Percentiles rank a stretch among this genome's conserved stretches.
Evolutionary conservation across 305 asterid species (phyloP).

Genomic region (Plantago rigida): DNA sequence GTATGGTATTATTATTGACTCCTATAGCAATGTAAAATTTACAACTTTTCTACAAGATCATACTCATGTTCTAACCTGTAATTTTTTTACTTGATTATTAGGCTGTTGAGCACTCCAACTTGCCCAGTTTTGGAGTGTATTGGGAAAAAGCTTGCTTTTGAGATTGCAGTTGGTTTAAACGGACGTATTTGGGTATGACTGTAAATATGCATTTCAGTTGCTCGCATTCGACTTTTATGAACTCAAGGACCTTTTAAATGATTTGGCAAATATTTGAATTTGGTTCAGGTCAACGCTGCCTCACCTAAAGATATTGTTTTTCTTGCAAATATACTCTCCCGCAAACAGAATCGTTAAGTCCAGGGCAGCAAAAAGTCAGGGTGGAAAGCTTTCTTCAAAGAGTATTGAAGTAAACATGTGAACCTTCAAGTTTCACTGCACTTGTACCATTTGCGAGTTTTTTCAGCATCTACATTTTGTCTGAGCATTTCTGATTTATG

Average conservation of each 20-base stretch:
- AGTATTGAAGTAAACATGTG: conserved; percentile 35
- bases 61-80: conserved; percentile 15
- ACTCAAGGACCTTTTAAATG: conserved; percentile 17
- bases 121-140: conserved; percentile 82
- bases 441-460: conserved; percentile 12
- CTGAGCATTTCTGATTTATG: background rate
- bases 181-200: conserved; percentile 90
- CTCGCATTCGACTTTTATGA: conserved; percentile 11
- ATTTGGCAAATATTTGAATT: background rate
- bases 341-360: conserved; percentile 68
- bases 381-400: conserved; percentile 69
- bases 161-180: conserved; percentile 83
- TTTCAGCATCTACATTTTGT: background rate
- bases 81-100: conserved; percentile 25
- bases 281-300: conserved; percentile 62
- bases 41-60: conserved; percentile 1
- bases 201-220: conserved; percentile 3
- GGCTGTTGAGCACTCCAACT: conserved; percentile 75
- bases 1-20: conserved; percentile 34
- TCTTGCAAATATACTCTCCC: conserved; percentile 74
- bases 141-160: conserved; percentile 88
- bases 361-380: conserved; percentile 73
- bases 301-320: conserved; percentile 56
- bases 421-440: background rate
- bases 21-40: conserved; percentile 3